Base-by-base conservation (phyloP, 352 stramenopile genomes). In the Phytophthora tubulina region DNA sequence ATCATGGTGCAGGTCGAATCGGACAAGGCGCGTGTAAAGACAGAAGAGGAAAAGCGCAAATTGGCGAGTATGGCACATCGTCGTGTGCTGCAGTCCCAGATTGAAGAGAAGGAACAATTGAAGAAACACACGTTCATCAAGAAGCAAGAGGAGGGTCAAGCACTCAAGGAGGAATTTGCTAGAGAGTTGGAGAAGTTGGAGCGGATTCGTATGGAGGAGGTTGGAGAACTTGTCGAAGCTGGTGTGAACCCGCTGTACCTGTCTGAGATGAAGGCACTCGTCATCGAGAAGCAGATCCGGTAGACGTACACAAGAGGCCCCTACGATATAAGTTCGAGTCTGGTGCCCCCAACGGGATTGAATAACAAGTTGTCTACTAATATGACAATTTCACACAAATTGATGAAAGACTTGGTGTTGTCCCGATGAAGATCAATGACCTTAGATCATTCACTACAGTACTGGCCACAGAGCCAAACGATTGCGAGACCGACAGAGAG, bases 191-290 rank as follows among this genome's bases (percentile, higher is more conserved):
- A 79, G 11, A 97, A 97, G 68, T 70, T 98, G 48, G 91, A 98
- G 65, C 80, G 73, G 17, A 94, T 98, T 67, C 85, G 94, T 15
- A 78, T 97, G 52, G 88, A 97, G 72, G 93, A 98, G 72, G 89
- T 98, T 6, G 63, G 85, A 0, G 89, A 97, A 51, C 85, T 98
- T 35, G 88, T 93, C 49, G 64, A 86, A 56, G 88, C 92, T 48
- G 94, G 94, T 32, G 91, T 98, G 64, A 96, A 98, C 63, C 89
- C 94, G 32, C 76, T 92, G 17, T 98, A 98, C 70, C 81, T 98
- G 36, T 88, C 85, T 8, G 95, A 98, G 80, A 98, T 98, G 85
- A 94, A 93, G 53, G 89, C 82, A 7, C 73, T 97, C 46, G 93
- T 98, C 80, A 97, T 98, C 59, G 82, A 87, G 36, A 96, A 93